A percentile compares a stretch with the other conserved stretches of the same genome.
Evolutionary conservation across 352 stramenopile genomes (phyloP).

Genomic region (Phytophthora syringae): DNA sequence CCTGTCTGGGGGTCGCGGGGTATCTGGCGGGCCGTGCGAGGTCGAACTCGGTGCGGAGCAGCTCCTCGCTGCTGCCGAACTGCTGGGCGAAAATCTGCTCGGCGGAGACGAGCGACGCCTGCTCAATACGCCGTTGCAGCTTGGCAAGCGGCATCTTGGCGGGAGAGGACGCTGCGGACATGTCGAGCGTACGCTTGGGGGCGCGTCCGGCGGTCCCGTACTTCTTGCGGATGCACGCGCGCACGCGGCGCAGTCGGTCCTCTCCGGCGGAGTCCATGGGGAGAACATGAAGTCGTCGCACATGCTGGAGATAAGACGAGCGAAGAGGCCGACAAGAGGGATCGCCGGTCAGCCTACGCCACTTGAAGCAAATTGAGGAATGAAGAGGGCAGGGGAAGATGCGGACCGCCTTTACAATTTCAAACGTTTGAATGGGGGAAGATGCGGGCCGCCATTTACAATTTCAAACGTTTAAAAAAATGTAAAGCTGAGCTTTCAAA

Average conservation of each 20-base stretch:
- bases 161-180: constrained; percentile 11
- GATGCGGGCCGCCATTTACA: constrained; percentile 1
- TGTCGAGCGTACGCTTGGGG: constrained; percentile 32
- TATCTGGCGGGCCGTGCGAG: constrained; percentile 33
- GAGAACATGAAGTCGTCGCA: constrained; percentile 50
- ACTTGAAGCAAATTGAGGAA: too few species aligned
- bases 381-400: constrained; percentile 4
- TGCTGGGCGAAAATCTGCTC: constrained; percentile 75
- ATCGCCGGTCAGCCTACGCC: too few species aligned
- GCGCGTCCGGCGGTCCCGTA: constrained; percentile 38
- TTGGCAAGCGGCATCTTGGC: constrained; percentile 40
- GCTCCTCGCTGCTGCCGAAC: constrained; percentile 62
- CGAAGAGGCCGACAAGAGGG: too few species aligned
- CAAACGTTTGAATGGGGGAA: constrained; percentile 40
- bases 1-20: constrained; percentile 12
- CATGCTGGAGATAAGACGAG: too few species aligned
- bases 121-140: constrained; percentile 59
- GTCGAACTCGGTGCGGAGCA: constrained; percentile 50
- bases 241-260: constrained; percentile 42
- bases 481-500: too few species aligned
- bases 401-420: constrained; percentile 22
- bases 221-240: constrained; percentile 51
- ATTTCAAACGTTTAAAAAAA: neutral
- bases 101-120: constrained; percentile 46
- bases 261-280: constrained; percentile 50